Conservation (phyloP, 1,284 basidiomycete genomes). For the Calocybe gambosa region DNA sequence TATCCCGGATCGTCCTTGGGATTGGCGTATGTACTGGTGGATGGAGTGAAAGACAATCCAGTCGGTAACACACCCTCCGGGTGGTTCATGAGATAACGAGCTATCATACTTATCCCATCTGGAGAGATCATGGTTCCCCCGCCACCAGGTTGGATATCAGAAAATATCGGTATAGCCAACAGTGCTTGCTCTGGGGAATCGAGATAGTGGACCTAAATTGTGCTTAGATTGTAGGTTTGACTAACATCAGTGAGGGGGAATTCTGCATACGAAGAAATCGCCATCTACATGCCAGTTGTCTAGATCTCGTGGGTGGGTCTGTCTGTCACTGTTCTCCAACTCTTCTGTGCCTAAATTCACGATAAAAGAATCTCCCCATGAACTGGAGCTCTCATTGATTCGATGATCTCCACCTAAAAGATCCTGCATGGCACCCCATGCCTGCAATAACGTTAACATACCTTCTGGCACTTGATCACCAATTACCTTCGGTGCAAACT, state of each 20-base stretch:
- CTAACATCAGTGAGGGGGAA: background rate
- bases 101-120: slow-evolving; percentile 45
- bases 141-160: slow-evolving; percentile 44
- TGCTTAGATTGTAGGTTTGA: background rate
- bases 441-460: slow-evolving; percentile 24
- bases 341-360: slow-evolving; percentile 49
- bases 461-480: background rate
- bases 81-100: slow-evolving; percentile 47
- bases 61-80: slow-evolving; percentile 49
- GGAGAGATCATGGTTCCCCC: slow-evolving; percentile 54
- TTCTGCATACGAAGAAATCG: slow-evolving; percentile 47
- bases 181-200: slow-evolving; percentile 59
- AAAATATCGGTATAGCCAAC: slow-evolving; percentile 54
- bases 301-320: slow-evolving; percentile 35
- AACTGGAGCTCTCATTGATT: slow-evolving; percentile 39
- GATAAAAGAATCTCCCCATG: slow-evolving; percentile 57
- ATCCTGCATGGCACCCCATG: slow-evolving; percentile 54
- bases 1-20: slow-evolving; percentile 34
- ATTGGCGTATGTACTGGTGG: slow-evolving; percentile 30
- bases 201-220: slow-evolving; percentile 45
- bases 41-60: slow-evolving; percentile 40
- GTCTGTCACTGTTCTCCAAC: slow-evolving; percentile 27
- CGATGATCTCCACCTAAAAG: slow-evolving; percentile 53
- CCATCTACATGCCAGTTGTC: slow-evolving; percentile 63
- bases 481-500: slow-evolving; percentile 45